These are phyloP conservation scores for Backusella circina DNA, from an alignment of 192 early-diverging fungal species.

Conservation along the genomic window DNA sequence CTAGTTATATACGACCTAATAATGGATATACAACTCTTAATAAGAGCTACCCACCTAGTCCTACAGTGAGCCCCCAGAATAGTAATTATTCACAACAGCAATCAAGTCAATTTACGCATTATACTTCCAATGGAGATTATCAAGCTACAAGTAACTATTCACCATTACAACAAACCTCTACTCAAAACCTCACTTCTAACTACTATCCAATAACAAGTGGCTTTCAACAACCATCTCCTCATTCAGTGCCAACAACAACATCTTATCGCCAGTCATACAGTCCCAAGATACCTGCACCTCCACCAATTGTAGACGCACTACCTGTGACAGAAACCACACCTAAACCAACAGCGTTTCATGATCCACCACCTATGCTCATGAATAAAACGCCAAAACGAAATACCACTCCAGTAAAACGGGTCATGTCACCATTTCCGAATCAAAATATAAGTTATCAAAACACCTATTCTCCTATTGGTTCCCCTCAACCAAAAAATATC, in stretches of 20 bases:
- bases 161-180: conserved; percentile 3
- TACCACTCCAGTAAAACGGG: neutral
- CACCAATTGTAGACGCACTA: neutral
- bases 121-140: neutral
- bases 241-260: neutral
- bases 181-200: neutral
- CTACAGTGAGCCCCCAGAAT: neutral
- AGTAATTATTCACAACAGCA: neutral
- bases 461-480: neutral
- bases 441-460: neutral
- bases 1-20: conserved; percentile 7
- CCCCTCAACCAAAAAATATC: neutral
- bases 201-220: neutral
- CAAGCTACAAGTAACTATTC: neutral
- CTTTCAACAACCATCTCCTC: neutral
- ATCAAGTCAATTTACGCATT: neutral
- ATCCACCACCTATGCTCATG: conserved; percentile 38
- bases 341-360: conserved; percentile 43
- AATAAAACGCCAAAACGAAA: neutral
- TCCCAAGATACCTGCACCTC: neutral
- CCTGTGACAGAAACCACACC: neutral
- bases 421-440: neutral
- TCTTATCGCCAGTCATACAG: neutral
- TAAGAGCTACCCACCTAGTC: neutral
- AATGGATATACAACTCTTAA: neutral